Base-by-base conservation (phyloP, 1,284 basidiomycete genomes). In the Veloboletus limbatus region DNA sequence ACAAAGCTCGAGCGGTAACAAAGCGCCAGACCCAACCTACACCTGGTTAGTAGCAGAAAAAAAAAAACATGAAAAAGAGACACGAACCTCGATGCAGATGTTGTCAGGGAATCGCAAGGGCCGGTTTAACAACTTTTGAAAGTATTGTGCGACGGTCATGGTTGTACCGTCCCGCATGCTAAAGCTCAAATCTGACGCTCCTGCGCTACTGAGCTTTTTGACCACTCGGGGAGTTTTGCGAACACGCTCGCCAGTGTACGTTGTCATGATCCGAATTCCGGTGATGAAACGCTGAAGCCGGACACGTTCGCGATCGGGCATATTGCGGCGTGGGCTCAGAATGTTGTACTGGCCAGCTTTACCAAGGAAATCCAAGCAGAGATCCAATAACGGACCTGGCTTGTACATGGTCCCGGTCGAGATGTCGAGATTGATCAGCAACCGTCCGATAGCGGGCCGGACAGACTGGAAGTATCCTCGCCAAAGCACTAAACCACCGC, bases 361-460 rank as follows among this genome's bases (percentile, higher is more conserved):
- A 1, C 70, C 67, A 26, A 87, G 48, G 57, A 77, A 78, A 20
- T 82, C 79, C 2, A 82, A 65, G 53, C 82, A 82, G 3, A 88
- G 64, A 21, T 69, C 61, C 37, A 87, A 57, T 4, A 80, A 59
- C 0, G 63, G 53, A 0, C 77, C 76, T 0, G 73, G 57, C 59
- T 81, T 80, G 63, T 84, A 89, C 85, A 90, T 88, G 0, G 79
- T 76, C 1, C 80, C 86, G 0, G 88, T 88, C 2, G 81, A 80
- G 47, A 88, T 86, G 53, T 90, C 88, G 51, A 90, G 76, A 54
- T 90, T 90, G 59, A 90, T 78, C 33, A 88, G 65, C 70, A 88
- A 79, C 14, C 71, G 72, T 2, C 78, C 77, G 17, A 80, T 74
- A 0, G 77, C 83, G 8, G 87, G 87, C 11, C 87, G 74, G 21